phyloP scores from a whole-genome alignment of 2,329 filamentous ascomycete genomes.

The Aspergillus sp. region DNA sequence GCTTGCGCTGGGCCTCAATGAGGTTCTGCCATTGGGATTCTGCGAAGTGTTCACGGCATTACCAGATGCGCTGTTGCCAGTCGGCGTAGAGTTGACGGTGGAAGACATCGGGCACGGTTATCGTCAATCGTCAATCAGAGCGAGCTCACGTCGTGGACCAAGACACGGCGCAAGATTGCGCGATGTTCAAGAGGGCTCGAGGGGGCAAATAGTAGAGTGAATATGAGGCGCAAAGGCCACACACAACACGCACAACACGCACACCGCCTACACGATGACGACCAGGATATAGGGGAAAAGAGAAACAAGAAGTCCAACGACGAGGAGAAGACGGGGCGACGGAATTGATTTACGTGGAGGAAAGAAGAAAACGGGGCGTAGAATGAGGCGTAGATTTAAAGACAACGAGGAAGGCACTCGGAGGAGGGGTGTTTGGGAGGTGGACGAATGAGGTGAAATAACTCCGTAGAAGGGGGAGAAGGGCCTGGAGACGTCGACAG shows the following conservation, averaged over 20 bases:
- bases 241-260: not conserved
- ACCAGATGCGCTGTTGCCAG: slow-evolving; percentile 30
- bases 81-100: slow-evolving; percentile 29
- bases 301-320: not conserved
- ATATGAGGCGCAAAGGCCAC: slow-evolving; percentile 9
- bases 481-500: too few relatives aligned
- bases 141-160: slow-evolving; percentile 29
- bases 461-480: too few relatives aligned
- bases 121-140: slow-evolving; percentile 18
- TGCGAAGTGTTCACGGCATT: slow-evolving; percentile 28
- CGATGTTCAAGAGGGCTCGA: slow-evolving; percentile 7
- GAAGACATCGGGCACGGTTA: slow-evolving; percentile 33
- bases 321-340: not conserved
- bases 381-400: not conserved
- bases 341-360: not conserved
- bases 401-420: not conserved
- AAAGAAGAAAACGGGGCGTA: slow-evolving; percentile 2
- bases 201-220: slow-evolving; percentile 5
- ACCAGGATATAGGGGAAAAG: not conserved
- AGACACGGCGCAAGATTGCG: slow-evolving; percentile 28
- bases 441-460: too few relatives aligned
- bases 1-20: slow-evolving; percentile 43
- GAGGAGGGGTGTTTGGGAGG: not conserved
- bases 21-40: slow-evolving; percentile 33
- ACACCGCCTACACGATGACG: not conserved